Evolutionary conservation across 2,329 filamentous ascomycete species (phyloP).

Genomic region (Aureobasidium mangrovei): DNA sequence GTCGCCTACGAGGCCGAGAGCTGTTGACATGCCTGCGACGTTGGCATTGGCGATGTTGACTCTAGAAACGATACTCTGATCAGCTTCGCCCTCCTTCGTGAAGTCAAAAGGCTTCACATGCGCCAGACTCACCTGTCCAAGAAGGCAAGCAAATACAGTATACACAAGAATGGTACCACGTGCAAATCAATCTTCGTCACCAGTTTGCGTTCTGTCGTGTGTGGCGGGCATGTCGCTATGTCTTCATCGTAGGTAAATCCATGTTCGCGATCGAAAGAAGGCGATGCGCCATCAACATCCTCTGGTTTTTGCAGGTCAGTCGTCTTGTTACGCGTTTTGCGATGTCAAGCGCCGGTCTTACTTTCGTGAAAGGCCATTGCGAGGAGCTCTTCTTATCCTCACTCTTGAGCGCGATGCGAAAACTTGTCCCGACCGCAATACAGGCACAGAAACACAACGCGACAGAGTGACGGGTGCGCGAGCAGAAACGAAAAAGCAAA

Average conservation of each 20-base stretch:
- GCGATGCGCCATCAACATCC: conserved; percentile 5
- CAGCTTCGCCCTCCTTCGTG: background rate
- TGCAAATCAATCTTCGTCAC: conserved; percentile 38
- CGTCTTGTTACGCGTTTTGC: background rate
- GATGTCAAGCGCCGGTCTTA: background rate
- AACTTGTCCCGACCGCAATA: background rate
- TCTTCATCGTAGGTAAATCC: conserved; percentile 29
- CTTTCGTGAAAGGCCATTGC: background rate
- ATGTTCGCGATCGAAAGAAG: background rate
- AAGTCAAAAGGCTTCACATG: background rate
- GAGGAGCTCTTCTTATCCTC: background rate
- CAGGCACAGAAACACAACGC: background rate
- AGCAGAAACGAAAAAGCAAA: background rate
- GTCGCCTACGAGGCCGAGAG: conserved; percentile 36
- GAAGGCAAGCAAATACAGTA: conserved; percentile 43
- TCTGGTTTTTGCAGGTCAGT: conserved; percentile 3
- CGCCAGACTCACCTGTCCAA: conserved; percentile 30
- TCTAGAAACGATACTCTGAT: conserved; percentile 18
- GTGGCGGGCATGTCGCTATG: conserved; percentile 36
- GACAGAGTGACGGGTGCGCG: background rate
- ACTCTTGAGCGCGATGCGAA: background rate
- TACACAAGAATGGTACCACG: conserved; percentile 42
- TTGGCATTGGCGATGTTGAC: conserved; percentile 49
- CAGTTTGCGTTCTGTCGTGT: conserved; percentile 41
- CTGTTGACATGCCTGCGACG: conserved; percentile 40